These are phyloP conservation scores for Euphorbia peplus DNA, from an alignment of 345 rosid genomes.

Conservation along the genomic window DNA sequence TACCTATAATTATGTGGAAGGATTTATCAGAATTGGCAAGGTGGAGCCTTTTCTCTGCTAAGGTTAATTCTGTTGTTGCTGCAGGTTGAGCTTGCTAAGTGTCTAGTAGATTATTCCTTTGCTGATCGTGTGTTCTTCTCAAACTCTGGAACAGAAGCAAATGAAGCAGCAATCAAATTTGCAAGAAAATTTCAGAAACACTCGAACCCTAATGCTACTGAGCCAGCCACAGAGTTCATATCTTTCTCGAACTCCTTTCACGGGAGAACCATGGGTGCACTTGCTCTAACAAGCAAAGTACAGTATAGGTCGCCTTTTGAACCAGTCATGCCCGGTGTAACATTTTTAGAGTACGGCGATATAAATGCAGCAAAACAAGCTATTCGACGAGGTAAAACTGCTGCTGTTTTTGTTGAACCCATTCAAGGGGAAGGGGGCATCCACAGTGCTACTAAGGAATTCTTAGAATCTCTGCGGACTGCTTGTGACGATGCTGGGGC, in stretches of 20 bases:
- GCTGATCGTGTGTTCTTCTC: conserved; percentile 85
- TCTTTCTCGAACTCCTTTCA: conserved; percentile 80
- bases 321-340: conserved; percentile 98
- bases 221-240: conserved; percentile 63
- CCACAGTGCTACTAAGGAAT: conserved; percentile 69
- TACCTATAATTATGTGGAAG: neutral
- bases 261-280: conserved; percentile 92
- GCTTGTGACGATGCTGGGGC: conserved; percentile 81
- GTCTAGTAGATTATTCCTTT: conserved; percentile 65
- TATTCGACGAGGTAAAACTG: conserved; percentile 54
- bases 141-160: conserved; percentile 93
- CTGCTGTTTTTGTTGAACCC: conserved; percentile 94
- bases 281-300: conserved; percentile 92
- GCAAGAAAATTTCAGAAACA: conserved; percentile 80
- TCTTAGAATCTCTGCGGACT: conserved; percentile 60
- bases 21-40: neutral
- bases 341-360: conserved; percentile 80
- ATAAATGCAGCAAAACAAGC: conserved; percentile 52
- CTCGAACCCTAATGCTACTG: conserved; percentile 44
- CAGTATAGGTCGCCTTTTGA: conserved; percentile 81
- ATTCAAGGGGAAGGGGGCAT: conserved; percentile 98
- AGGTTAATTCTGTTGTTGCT: conserved; percentile 1
- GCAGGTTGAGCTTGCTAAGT: conserved; percentile 79
- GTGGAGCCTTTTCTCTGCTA: neutral
- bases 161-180: conserved; percentile 95